These are phyloP conservation scores for Pseudonectria foliicola DNA, from an alignment of 2,329 filamentous ascomycete genomes.

Conservation along the genomic window DNA sequence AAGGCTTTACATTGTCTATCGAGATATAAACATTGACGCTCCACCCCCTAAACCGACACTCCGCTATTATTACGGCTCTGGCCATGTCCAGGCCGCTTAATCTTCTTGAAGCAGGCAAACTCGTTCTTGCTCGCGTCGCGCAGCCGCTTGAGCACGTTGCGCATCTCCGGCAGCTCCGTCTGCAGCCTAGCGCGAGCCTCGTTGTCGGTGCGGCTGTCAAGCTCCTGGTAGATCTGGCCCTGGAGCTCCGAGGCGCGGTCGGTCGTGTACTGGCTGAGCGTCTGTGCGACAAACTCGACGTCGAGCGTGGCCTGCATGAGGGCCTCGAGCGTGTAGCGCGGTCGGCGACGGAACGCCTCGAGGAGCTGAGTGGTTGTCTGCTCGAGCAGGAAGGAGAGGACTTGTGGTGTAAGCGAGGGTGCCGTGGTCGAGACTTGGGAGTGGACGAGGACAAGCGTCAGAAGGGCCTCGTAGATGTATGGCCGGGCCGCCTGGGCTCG, in stretches of 20 bases:
- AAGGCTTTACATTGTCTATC: neutral
- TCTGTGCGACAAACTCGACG: slow-evolving; percentile 94
- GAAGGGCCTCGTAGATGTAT: slow-evolving; percentile 83
- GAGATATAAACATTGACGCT: slow-evolving; percentile 2
- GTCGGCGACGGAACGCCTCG: slow-evolving; percentile 63
- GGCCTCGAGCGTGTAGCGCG: slow-evolving; percentile 66
- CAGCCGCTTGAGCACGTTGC: slow-evolving; percentile 75
- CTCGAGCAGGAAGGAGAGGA: slow-evolving; percentile 82
- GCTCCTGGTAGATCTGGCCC: slow-evolving; percentile 82
- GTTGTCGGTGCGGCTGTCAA: slow-evolving; percentile 85
- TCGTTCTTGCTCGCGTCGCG: slow-evolving; percentile 76
- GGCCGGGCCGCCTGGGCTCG: slow-evolving; percentile 70
- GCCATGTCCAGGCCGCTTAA: slow-evolving; percentile 36
- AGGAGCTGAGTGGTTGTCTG: slow-evolving; percentile 75
- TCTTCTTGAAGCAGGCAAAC: slow-evolving; percentile 77
- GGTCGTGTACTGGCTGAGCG: slow-evolving; percentile 81
- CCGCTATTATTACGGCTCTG: slow-evolving; percentile 27
- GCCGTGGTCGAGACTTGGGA: slow-evolving; percentile 80
- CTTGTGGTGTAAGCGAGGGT: slow-evolving; percentile 65
- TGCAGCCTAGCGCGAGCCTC: slow-evolving; percentile 74
- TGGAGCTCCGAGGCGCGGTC: slow-evolving; percentile 75
- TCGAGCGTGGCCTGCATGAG: slow-evolving; percentile 97
- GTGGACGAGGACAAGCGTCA: slow-evolving; percentile 84
- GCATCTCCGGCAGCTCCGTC: slow-evolving; percentile 83
- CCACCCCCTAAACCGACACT: slow-evolving; percentile 21